Evolutionary conservation across 139 green algal species (phyloP).

Genomic region (Coelastrella sp.): DNA sequence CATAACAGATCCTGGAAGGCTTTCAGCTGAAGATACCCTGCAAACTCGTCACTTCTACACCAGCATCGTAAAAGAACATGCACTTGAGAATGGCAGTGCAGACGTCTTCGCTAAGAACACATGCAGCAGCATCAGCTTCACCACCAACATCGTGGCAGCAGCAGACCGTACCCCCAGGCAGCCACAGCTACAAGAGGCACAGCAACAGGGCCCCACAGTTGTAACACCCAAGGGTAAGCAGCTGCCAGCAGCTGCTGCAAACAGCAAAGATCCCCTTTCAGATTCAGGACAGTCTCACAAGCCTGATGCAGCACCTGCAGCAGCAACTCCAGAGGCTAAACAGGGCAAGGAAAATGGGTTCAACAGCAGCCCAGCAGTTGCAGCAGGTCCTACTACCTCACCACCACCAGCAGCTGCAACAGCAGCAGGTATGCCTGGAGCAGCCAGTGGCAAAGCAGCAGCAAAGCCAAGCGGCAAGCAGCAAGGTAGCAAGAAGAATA

Average conservation of each 20-base stretch:
- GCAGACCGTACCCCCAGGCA: neutral
- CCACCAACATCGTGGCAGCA: neutral
- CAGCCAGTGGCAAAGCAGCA: neutral
- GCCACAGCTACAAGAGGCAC: neutral
- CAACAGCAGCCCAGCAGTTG: neutral
- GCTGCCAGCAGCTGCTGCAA: neutral
- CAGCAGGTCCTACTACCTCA: neutral
- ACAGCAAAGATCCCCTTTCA: neutral
- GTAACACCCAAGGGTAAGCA: neutral
- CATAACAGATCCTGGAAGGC: conserved; percentile 23
- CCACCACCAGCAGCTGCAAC: neutral
- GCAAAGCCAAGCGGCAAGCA: neutral
- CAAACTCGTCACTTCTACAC: conserved; percentile 37
- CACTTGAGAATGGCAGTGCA: neutral
- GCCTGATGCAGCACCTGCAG: neutral
- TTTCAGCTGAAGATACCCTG: conserved; percentile 2
- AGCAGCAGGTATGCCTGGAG: neutral
- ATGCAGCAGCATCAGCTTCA: conserved; percentile 18
- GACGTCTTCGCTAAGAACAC: conserved; percentile 4
- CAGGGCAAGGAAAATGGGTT: neutral
- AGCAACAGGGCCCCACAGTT: neutral
- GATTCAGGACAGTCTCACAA: neutral
- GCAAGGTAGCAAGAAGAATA: neutral
- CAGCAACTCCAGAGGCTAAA: neutral
- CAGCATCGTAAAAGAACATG: neutral